phyloP scores from a whole-genome alignment of 2,329 filamentous ascomycete species.

The Botrytis cinerea region DNA sequence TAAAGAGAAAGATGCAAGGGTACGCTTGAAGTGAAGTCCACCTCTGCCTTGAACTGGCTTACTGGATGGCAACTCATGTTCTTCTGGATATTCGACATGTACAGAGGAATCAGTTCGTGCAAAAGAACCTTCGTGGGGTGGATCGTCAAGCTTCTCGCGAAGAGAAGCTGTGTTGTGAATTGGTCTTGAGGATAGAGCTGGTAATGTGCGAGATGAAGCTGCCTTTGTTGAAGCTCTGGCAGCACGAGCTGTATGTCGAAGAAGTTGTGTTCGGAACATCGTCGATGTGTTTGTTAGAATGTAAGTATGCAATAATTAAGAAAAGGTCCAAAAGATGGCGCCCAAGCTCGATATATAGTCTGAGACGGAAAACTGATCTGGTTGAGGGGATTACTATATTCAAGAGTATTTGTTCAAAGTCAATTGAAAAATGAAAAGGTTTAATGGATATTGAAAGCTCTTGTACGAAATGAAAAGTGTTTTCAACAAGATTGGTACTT shows the following conservation, averaged over 20 bases:
- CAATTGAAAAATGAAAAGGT: not conserved
- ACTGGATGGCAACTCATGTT: slow-evolving; percentile 70
- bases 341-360: not conserved
- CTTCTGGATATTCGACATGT: slow-evolving; percentile 75
- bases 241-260: slow-evolving; percentile 36
- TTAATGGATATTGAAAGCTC: not conserved
- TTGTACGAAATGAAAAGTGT: not conserved
- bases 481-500: slow-evolving; percentile 3
- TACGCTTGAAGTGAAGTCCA: slow-evolving; percentile 81
- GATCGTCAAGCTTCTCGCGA: slow-evolving; percentile 34
- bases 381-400: not conserved
- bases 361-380: not conserved
- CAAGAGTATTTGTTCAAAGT: not conserved
- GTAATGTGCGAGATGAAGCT: slow-evolving; percentile 28
- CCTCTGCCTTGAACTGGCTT: slow-evolving; percentile 73
- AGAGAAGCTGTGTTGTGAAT: slow-evolving; percentile 33
- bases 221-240: slow-evolving; percentile 30
- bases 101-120: slow-evolving; percentile 80
- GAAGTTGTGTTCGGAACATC: slow-evolving; percentile 40
- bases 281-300: slow-evolving; percentile 2
- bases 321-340: not conserved
- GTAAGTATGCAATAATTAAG: not conserved
- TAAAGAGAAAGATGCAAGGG: slow-evolving; percentile 81
- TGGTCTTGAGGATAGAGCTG: slow-evolving; percentile 27
- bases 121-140: slow-evolving; percentile 47